Conservation (phyloP, 139 green algal species). For the Edaphochlamys debaryana region DNA sequence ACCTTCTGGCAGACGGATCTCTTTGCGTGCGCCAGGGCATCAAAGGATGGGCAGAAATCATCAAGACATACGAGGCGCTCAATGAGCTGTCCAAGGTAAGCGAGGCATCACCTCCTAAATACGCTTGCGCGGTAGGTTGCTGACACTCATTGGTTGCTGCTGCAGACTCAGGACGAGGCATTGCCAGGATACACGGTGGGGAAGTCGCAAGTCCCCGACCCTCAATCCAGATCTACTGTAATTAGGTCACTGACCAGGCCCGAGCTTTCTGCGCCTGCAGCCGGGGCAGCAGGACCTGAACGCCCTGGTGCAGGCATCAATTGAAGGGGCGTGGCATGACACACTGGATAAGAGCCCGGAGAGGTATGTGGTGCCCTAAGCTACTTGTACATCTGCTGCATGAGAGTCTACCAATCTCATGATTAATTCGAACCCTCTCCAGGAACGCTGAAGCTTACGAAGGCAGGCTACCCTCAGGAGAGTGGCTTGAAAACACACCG, state of each 20-base stretch:
- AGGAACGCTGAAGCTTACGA: not conserved
- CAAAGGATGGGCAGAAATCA: not conserved
- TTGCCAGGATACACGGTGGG: not conserved
- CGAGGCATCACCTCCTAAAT: not conserved
- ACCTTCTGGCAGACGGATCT: no score
- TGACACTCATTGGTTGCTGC: no score
- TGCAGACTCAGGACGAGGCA: not conserved
- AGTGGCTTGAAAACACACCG: not conserved
- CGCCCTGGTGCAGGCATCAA: not conserved
- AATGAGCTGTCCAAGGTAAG: not conserved
- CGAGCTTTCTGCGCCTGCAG: no score
- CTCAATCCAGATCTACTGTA: no score
- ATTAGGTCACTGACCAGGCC: no score
- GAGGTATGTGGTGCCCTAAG: not conserved
- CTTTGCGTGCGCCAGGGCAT: not conserved
- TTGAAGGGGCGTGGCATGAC: not conserved
- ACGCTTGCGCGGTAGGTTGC: not conserved
- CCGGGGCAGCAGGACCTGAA: not conserved
- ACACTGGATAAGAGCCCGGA: not conserved
- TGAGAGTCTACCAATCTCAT: no score
- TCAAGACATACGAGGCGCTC: no score
- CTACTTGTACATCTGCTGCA: no score
- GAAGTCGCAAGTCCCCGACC: no score
- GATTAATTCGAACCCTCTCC: no score
- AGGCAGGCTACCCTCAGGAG: no score